Conservation (phyloP, 2,329 filamentous ascomycete species). For the Colletotrichum plurivorum region DNA sequence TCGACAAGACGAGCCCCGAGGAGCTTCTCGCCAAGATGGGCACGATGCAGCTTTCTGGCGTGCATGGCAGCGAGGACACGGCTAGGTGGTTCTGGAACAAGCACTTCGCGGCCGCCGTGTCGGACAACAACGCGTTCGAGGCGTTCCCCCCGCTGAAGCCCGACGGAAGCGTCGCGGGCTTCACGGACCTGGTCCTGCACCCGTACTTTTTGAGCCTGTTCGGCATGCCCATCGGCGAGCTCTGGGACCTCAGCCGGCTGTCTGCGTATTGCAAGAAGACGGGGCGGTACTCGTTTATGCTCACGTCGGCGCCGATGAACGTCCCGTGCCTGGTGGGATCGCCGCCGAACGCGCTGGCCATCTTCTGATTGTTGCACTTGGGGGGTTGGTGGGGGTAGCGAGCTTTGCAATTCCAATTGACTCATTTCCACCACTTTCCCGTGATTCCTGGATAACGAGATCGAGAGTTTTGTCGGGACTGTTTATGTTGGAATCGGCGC, state of each 20-base stretch:
- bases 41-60: constrained; percentile 49
- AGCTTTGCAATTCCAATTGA: no score
- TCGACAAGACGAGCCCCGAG: constrained; percentile 60
- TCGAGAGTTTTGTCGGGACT: no score
- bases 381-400: no score
- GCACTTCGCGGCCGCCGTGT: constrained; percentile 76
- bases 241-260: constrained; percentile 69
- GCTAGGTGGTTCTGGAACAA: constrained; percentile 78
- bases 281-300: constrained; percentile 71
- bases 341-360: constrained; percentile 63
- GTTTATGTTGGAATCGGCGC: no score
- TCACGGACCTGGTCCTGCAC: constrained; percentile 61
- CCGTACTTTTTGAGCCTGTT: constrained; percentile 64
- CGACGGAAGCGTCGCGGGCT: constrained; percentile 52
- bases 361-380: constrained; percentile 51
- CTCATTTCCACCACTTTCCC: no score
- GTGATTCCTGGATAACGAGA: no score
- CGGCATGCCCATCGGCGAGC: constrained; percentile 68
- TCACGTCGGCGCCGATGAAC: constrained; percentile 72
- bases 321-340: constrained; percentile 65
- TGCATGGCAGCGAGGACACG: constrained; percentile 65
- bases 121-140: constrained; percentile 76
- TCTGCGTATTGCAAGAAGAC: constrained; percentile 66
- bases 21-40: constrained; percentile 51
- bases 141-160: constrained; percentile 68